Base-by-base conservation (phyloP, 257 asterid species). In the Craterostigma plantagineum region DNA sequence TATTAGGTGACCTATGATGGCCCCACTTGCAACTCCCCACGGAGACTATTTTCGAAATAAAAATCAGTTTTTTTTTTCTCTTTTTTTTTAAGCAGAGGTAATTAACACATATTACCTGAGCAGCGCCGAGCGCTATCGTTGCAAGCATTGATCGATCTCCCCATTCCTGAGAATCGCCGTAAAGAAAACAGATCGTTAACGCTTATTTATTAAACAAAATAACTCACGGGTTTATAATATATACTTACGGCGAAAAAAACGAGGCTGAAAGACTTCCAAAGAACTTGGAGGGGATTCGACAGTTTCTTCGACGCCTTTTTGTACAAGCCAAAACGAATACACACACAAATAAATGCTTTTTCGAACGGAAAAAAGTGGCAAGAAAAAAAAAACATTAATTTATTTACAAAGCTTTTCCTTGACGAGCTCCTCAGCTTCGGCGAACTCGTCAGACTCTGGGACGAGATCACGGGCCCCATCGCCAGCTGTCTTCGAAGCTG, bases 131-230 rank as follows among this genome's bases (percentile, higher is more conserved):
- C 45, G 95, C 99, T 63, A 90, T 79, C 7, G 99, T 90, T 18
- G 99, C 99, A 42, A 90, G 83, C 99, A 90, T 90, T 2, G 99
- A 90, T 9, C 99, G 95, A 56, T 90, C 95, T 56, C 99, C 99
- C 99, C 94, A 77, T 77, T 81, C 94, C 94, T 76, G 35, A 34
- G 62, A 54, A 48, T 57, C 47, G 50, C 23, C 39, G 44, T 8
- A 42, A 8, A 35, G n/a, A n/a, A n/a, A n/a, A n/a, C n/a, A 15
- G 1, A 43, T 8, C 9, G 8, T 7, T 8, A 23, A 23, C 30
- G 30, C 30, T 23, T 23, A 23, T 6, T 23, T 23, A 23, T 23
- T 23, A 23, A 23, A 23, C 2, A 23, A 23, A 23, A 23, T 2
- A 2, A 23, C 4, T 23, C 30, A 23, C 30, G 6, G 2, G 6